A percentile compares a stretch with the other conserved stretches of the same genome.
These are phyloP conservation scores for Gastrolobium villosum DNA, from an alignment of 306 rosid genomes.

Conservation along the genomic window DNA sequence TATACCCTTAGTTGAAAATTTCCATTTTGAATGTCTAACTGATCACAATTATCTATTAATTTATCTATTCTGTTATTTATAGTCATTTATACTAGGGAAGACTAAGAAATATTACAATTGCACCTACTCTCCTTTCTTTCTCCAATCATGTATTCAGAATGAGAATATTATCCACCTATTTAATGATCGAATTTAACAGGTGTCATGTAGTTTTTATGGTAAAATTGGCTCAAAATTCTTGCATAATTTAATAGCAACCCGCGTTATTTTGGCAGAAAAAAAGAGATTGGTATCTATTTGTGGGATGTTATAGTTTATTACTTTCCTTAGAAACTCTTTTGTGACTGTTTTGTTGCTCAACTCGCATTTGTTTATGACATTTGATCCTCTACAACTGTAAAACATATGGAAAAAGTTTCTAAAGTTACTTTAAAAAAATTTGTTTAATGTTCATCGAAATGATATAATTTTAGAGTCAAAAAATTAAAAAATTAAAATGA, in stretches of 20 bases:
- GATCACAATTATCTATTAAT: neutral
- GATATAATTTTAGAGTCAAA: too few relatives aligned
- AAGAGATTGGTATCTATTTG: neutral
- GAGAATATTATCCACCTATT: neutral
- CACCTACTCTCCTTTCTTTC: neutral
- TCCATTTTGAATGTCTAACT: neutral
- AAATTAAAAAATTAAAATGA: too few relatives aligned
- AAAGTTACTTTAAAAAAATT: too few relatives aligned
- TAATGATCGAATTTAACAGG: neutral
- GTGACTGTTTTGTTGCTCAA: neutral
- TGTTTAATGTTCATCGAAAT: too few relatives aligned
- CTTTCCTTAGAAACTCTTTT: neutral
- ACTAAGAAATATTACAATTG: neutral
- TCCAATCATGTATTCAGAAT: neutral
- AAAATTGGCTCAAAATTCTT: neutral
- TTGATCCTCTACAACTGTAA: neutral
- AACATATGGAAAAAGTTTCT: neutral
- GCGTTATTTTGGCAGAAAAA: neutral
- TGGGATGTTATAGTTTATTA: neutral
- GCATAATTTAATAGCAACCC: neutral
- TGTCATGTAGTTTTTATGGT: neutral
- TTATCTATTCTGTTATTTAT: neutral
- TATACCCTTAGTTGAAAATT: neutral
- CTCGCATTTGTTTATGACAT: neutral
- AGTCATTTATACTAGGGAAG: neutral